Percentiles rank a stretch among this genome's conserved stretches.
Evolutionary conservation across 305 asterid genomes (phyloP).

Genomic region (Solanum aculeatissimum): DNA sequence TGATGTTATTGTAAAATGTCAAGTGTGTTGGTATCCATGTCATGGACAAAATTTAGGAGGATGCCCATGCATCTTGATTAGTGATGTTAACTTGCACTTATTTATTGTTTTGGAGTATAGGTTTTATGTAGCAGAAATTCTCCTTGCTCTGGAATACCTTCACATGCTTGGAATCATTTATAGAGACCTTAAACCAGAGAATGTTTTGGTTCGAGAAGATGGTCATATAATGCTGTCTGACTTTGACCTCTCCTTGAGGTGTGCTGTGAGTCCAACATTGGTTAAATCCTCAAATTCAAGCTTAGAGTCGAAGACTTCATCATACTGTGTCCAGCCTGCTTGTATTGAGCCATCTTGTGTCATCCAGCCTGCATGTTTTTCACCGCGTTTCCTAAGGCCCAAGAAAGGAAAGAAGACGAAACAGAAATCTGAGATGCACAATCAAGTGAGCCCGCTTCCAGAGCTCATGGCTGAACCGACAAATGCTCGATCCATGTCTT

Average conservation of each 20-base stretch:
- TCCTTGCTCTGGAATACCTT: conserved; percentile 45
- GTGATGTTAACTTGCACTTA: background rate
- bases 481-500: conserved; percentile 50
- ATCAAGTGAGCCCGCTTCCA: conserved; percentile 33
- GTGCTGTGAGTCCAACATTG: conserved; percentile 40
- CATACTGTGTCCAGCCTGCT: conserved; percentile 35
- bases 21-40: background rate
- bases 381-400: conserved; percentile 29
- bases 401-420: conserved; percentile 37
- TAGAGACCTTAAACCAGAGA: conserved; percentile 50
- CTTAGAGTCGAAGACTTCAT: conserved; percentile 31
- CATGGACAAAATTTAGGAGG: background rate
- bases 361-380: conserved; percentile 39
- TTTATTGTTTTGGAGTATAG: conserved; percentile 9
- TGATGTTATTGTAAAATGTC: background rate
- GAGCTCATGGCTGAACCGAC: conserved; percentile 54
- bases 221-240: conserved; percentile 55
- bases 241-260: conserved; percentile 43
- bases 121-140: conserved; percentile 54
- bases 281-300: conserved; percentile 27
- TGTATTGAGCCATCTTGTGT: conserved; percentile 34
- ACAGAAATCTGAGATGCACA: conserved; percentile 21
- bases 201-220: conserved; percentile 44
- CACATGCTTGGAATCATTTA: conserved; percentile 56
- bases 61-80: background rate